A percentile compares a stretch with the other conserved stretches of the same genome.
These are phyloP conservation scores for Phtheirospermum japonicum DNA, from an alignment of 257 asterid species.

Conservation along the genomic window DNA sequence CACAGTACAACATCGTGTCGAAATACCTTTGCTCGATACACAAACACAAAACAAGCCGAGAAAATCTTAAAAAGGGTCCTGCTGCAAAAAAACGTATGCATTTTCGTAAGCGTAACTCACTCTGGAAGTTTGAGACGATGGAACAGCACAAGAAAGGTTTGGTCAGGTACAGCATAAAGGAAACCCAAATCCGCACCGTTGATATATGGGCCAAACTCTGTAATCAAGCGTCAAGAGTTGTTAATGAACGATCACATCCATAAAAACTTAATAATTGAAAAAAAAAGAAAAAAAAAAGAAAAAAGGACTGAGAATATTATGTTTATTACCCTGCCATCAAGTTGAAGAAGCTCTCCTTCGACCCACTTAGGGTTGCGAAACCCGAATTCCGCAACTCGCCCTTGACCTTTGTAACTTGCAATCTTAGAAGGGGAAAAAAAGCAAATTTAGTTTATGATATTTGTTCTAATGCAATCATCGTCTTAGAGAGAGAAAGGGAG, in stretches of 20 bases:
- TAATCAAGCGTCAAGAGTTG: not conserved
- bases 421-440: constrained; percentile 30
- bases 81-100: not conserved
- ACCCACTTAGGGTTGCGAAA: constrained; percentile 88
- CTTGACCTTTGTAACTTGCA: constrained; percentile 89
- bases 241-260: not conserved
- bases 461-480: constrained; percentile 18
- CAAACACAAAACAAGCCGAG: constrained; percentile 14
- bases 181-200: constrained; percentile 96
- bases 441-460: not conserved
- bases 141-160: constrained; percentile 85
- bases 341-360: constrained; percentile 90
- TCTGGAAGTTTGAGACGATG: constrained; percentile 80
- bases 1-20: constrained; percentile 18
- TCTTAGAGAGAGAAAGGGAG: constrained; percentile 13
- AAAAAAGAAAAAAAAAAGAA: not conserved
- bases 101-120: constrained; percentile 30
- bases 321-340: constrained; percentile 73
- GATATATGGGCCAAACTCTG: constrained; percentile 84
- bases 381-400: constrained; percentile 81
- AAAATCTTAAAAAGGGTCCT: not conserved
- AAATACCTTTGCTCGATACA: constrained; percentile 24
- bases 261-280: too few relatives aligned
- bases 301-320: too few relatives aligned
- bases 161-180: constrained; percentile 83